Base-by-base conservation (phyloP, 441 rosid genomes). In the Euphorbia celastroides region DNA sequence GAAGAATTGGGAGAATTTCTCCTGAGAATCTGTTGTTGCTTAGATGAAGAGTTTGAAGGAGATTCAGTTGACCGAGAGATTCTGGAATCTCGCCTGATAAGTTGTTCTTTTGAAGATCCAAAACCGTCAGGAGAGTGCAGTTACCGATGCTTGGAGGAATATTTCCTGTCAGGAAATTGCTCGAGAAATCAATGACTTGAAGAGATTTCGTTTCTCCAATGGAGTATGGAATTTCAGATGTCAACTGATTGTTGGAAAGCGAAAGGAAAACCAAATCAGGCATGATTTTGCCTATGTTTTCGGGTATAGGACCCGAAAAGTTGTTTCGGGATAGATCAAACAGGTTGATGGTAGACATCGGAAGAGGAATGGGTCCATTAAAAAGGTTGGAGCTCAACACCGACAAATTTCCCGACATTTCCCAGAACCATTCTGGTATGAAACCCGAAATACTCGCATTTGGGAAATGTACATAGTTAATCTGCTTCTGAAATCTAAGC, bases 391-490 rank as follows among this genome's bases (percentile, higher is more conserved):
- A 79, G 57, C 86, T 82, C 61, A 80, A 54, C 59, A 72, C 7
- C 0, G 75, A 65, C 2, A 83, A 34, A 30, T 77, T 77, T 32
- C 72, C 50, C 27, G 83, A 77, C 68, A 77, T 74, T 13, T 70
- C 83, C 85, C 87, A 81, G 34, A 83, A 74, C 83, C 85, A 83
- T 48, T 60, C 38, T 1, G 85, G 87, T 27, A 81, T 61, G 25
- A 71, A 36, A 48, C 65, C 79, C 58, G 74, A 72, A 64, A 83
- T 75, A 67, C 85, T 81, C 46, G 83, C 74, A 71, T 79, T 83
- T 51, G 82, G 71, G 57, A 81, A 28, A 61, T 76, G 79, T 6
- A 83, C 72, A 61, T 14, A 19, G 7, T 0, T 0, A 25, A 77
- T 22, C 66, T 59, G 67, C 14, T 72, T 68, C 55, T 79, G 79